Evolutionary conservation across 2,329 filamentous ascomycete species (phyloP).

Genomic region (Exophiala mesophila): DNA sequence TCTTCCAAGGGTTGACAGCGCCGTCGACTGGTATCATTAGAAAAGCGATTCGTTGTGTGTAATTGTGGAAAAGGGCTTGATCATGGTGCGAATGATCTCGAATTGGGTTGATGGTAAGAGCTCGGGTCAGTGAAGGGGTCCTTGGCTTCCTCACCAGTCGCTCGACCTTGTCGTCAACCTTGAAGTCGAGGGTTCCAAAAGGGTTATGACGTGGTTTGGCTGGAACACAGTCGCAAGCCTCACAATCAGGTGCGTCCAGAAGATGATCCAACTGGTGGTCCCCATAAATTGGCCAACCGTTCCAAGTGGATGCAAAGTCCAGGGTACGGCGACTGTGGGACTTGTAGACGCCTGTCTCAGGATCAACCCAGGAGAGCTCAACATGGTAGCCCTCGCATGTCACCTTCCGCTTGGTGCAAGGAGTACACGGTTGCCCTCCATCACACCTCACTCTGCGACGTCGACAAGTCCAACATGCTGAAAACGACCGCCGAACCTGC

Average conservation of each 20-base stretch:
- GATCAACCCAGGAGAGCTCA: background rate
- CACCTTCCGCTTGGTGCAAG: conserved; percentile 1
- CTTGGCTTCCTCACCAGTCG: background rate
- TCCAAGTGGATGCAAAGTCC: background rate
- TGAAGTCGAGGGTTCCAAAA: background rate
- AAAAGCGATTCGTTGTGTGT: background rate
- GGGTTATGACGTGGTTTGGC: background rate
- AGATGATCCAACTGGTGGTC: background rate
- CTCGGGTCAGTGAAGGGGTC: background rate
- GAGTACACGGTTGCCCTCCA: background rate
- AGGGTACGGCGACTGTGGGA: background rate
- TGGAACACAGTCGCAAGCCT: background rate
- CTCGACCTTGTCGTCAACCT: background rate
- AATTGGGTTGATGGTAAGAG: background rate
- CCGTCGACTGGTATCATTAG: conserved; percentile 1
- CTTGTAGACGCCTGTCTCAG: background rate
- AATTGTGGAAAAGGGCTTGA: background rate
- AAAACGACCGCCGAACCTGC: background rate
- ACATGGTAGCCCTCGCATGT: background rate
- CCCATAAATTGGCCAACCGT: background rate
- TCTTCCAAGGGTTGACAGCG: background rate
- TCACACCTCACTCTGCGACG: background rate
- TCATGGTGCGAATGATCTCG: background rate
- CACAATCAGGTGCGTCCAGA: background rate
- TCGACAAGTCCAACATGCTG: conserved; percentile 1